Evolutionary conservation across 2,329 filamentous ascomycete species (phyloP), one percentile per base, ranked within the genome.

Genomic region (Anisogramma anomala): DNA sequence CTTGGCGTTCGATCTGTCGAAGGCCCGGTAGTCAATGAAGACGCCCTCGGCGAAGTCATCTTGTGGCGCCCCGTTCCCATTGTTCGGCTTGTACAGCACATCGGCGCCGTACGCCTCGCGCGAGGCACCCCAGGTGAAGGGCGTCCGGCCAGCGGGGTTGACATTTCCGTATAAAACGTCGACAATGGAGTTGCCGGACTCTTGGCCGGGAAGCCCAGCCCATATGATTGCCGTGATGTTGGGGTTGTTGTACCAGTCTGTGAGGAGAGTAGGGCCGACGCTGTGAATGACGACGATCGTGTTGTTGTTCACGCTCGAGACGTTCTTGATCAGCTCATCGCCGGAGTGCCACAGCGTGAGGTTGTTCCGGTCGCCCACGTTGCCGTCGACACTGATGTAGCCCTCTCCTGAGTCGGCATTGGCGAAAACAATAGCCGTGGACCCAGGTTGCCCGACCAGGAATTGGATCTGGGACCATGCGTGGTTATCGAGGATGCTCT

Each of bases 231-330:
- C 86, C 1, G 84, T 87, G 36, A 94, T 70, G 59, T 94, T 94
- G 26, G 77, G 73, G 59, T 77, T 79, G 39, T 83, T 64, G 53
- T 83, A 79, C 71, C 79, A 89, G 8, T 84, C 74, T 10, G 78
- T 75, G 18, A 95, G 62, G 1, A 93, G 64, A 4, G 93, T 83
- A 1, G 88, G 77, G 0, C 87, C 87, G 3, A 80, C 75, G 1
- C 83, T 86, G 66, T 96, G 89, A 45, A 96, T 81, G 43, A 95
- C 77, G 13, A 96, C 84, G 45, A 96, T 82, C 10, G 87, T 94
- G 70, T 95, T 94, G 65, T 81, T 78, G 68, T 82, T 88, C 47
- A 77, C 57, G 6, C 77, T 69, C 1, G 85, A 79, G 9, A 94
- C 84, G 35, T 82, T 86, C 61, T 82, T 73, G 62, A 96, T 83